A percentile compares a stretch with the other conserved stretches of the same genome.
Conservation (phyloP, 2,329 filamentous ascomycete species). For the Aureobasidium sp. region DNA sequence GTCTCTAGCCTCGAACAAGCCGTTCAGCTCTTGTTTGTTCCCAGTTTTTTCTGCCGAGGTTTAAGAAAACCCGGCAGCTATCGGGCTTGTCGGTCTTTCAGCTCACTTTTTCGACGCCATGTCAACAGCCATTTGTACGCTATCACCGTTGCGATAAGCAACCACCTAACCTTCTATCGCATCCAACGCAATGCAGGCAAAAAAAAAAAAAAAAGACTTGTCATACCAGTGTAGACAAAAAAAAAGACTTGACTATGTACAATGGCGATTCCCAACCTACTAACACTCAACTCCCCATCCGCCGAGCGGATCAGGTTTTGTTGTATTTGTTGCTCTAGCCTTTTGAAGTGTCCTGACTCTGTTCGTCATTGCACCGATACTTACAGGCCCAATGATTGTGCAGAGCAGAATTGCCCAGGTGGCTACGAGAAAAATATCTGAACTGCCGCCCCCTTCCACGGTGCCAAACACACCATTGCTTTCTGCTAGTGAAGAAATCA, state of each 20-base stretch:
- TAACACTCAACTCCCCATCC: constrained; percentile 32
- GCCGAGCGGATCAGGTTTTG: constrained; percentile 32
- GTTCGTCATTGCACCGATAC: constrained; percentile 42
- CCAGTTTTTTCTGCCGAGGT: not conserved
- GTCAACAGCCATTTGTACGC: not conserved
- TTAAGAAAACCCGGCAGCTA: not conserved
- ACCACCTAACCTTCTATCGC: not conserved
- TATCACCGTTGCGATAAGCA: constrained; percentile 11
- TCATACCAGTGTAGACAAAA: not conserved
- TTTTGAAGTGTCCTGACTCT: constrained; percentile 35
- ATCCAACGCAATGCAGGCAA: not conserved
- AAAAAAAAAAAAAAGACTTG: not conserved
- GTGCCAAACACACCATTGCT: constrained; percentile 39
- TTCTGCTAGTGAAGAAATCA: constrained; percentile 63
- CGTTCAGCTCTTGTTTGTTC: not conserved
- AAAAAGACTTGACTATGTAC: not conserved
- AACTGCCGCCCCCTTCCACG: constrained; percentile 17
- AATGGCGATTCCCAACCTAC: not conserved
- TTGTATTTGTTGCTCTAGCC: constrained; percentile 22
- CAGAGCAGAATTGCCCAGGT: constrained; percentile 51
- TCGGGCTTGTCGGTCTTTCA: not conserved
- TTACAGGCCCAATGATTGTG: constrained; percentile 46
- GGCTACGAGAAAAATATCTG: constrained; percentile 44
- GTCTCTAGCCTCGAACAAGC: not conserved
- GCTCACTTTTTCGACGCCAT: constrained; percentile 1